Evolutionary conservation across 2,329 filamentous ascomycete genomes (phyloP).

Genomic region (Aspergillus fumigatiaffinis): DNA sequence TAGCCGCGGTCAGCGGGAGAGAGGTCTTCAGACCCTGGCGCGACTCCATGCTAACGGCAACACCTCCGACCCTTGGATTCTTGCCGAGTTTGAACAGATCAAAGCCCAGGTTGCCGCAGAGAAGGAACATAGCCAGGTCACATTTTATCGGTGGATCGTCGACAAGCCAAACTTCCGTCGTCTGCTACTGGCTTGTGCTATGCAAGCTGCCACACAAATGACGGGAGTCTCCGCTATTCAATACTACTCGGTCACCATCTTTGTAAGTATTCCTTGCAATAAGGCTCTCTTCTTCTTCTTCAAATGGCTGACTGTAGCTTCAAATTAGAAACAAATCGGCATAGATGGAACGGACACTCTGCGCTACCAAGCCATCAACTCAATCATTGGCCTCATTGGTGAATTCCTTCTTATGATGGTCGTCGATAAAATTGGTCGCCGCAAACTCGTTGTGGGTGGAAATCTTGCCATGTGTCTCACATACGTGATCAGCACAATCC

Average conservation of each 20-base stretch:
- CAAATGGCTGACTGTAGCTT: constrained; percentile 61
- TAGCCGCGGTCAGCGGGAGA: constrained; percentile 60
- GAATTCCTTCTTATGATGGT: constrained; percentile 64
- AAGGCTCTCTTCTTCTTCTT: too few relatives aligned
- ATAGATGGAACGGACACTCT: constrained; percentile 63
- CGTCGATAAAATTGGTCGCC: constrained; percentile 66
- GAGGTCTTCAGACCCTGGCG: constrained; percentile 64
- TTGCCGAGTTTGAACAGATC: constrained; percentile 69
- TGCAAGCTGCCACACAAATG: constrained; percentile 72
- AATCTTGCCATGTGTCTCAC: constrained; percentile 68
- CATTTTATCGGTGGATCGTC: constrained; percentile 69
- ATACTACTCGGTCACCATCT: too few relatives aligned
- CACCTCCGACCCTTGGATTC: constrained; percentile 63
- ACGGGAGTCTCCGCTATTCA: constrained; percentile 72
- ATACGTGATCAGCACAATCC: constrained; percentile 64
- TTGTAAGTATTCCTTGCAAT: constrained; percentile 18
- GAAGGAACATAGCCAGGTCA: constrained; percentile 61
- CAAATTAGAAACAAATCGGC: constrained; percentile 65
- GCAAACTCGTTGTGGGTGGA: constrained; percentile 69
- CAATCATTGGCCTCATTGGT: constrained; percentile 64
- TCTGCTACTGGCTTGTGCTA: constrained; percentile 63
- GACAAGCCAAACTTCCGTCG: constrained; percentile 65
- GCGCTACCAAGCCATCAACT: constrained; percentile 72
- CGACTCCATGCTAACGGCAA: constrained; percentile 67
- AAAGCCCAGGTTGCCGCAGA: constrained; percentile 63